Evolutionary conservation across 768 basidiomycete genomes (phyloP).

Genomic region (Tricholoma flavovirens): DNA sequence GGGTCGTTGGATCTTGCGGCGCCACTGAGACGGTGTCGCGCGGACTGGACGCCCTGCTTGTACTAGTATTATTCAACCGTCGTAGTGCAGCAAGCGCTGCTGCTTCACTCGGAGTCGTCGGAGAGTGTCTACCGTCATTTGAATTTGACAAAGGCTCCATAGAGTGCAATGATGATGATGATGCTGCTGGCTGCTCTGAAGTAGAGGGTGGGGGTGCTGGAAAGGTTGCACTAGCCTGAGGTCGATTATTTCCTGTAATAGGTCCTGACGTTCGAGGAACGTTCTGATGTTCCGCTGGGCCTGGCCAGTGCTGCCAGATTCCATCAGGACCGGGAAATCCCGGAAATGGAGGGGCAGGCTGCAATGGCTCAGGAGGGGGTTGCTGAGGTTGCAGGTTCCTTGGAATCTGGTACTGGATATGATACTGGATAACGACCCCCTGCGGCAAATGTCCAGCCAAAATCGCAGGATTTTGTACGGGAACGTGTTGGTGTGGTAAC

Average conservation of each 20-base stretch:
- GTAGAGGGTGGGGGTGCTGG: not conserved
- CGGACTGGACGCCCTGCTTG: slow-evolving; percentile 8
- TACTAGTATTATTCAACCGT: slow-evolving; percentile 28
- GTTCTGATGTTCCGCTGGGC: slow-evolving; percentile 22
- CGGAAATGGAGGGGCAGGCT: slow-evolving; percentile 47
- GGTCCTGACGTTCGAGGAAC: slow-evolving; percentile 3
- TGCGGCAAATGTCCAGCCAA: slow-evolving; percentile 34
- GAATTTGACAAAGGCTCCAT: not conserved
- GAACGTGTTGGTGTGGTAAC: slow-evolving; percentile 19
- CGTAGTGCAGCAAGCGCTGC: slow-evolving; percentile 66
- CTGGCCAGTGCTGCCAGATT: slow-evolving; percentile 62
- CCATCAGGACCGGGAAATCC: slow-evolving; percentile 63
- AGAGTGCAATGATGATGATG: not conserved
- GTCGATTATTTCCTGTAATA: not conserved
- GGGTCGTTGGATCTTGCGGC: not conserved
- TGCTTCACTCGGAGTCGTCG: slow-evolving; percentile 32
- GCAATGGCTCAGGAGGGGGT: slow-evolving; percentile 24
- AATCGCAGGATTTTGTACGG: slow-evolving; percentile 25
- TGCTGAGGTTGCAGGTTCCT: slow-evolving; percentile 28
- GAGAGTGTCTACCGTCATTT: slow-evolving; percentile 5
- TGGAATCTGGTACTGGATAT: slow-evolving; percentile 51
- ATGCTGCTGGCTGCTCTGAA: slow-evolving; percentile 2
- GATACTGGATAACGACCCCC: slow-evolving; percentile 57
- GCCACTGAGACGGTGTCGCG: not conserved
- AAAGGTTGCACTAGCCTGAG: not conserved